A percentile compares a stretch with the other conserved stretches of the same genome.
Evolutionary conservation across 2,329 filamentous ascomycete genomes (phyloP).

Genomic region (Thermothelomyces thermophilus): DNA sequence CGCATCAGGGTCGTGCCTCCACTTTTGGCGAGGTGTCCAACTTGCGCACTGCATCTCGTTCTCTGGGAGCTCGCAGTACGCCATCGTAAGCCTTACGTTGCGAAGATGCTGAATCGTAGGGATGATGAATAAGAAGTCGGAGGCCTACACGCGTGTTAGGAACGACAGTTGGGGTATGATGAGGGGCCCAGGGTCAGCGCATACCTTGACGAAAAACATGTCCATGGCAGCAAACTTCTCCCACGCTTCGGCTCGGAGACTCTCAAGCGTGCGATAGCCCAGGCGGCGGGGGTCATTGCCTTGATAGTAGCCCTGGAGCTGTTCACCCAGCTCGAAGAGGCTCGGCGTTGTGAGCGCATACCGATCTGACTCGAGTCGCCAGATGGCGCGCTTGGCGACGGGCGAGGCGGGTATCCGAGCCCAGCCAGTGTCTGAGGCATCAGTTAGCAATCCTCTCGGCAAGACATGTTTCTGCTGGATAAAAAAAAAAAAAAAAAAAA

Average conservation of each 20-base stretch:
- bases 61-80: conserved; percentile 54
- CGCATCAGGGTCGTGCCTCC: conserved; percentile 52
- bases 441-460: conserved; percentile 11
- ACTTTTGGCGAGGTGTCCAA: conserved; percentile 44
- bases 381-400: conserved; percentile 53
- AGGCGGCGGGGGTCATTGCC: conserved; percentile 39
- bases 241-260: conserved; percentile 44
- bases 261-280: conserved; percentile 38
- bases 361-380: conserved; percentile 50
- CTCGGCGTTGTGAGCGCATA: conserved; percentile 48
- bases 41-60: conserved; percentile 39
- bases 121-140: conserved; percentile 55
- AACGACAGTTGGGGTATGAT: too few species aligned
- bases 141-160: conserved; percentile 39
- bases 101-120: conserved; percentile 53
- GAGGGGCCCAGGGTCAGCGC: conserved; percentile 11
- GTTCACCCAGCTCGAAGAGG: conserved; percentile 46
- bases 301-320: conserved; percentile 48
- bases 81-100: conserved; percentile 48
- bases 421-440: conserved; percentile 49
- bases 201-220: conserved; percentile 62
- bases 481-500: too few species aligned
- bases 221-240: conserved; percentile 51
- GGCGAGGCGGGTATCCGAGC: conserved; percentile 46
- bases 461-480: background rate